A percentile compares a stretch with the other conserved stretches of the same genome.
Conservation (phyloP, 805 yeast species). For the Yamadazyma olivae region DNA sequence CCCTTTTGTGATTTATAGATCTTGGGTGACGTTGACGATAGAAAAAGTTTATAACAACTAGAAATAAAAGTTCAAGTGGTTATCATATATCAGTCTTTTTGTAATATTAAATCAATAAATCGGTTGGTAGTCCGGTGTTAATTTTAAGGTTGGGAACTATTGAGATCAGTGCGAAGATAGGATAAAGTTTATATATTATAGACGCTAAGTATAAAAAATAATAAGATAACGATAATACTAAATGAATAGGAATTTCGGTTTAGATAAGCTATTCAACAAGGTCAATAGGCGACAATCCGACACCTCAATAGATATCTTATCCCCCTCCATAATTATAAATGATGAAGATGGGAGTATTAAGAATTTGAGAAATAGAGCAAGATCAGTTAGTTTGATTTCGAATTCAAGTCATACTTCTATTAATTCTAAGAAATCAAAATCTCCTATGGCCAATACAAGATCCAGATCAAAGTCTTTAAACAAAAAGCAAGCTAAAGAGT, state of each 20-base stretch:
- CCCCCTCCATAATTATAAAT: slow-evolving; percentile 4
- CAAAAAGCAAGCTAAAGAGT: slow-evolving; percentile 32
- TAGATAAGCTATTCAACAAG: slow-evolving; percentile 13
- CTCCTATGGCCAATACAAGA: slow-evolving; percentile 2
- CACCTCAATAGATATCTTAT: slow-evolving; percentile 9
- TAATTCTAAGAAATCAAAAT: slow-evolving; percentile 4
- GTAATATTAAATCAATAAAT: no score
- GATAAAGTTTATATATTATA: no score
- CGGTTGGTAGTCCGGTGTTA: no score
- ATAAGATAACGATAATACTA: no score
- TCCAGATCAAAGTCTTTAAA: slow-evolving; percentile 14
- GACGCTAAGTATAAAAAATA: no score
- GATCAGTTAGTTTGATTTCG: slow-evolving; percentile 11
- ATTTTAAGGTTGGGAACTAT: no score
- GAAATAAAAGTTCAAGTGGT: no score
- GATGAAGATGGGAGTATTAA: slow-evolving; percentile 3
- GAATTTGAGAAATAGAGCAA: slow-evolving; percentile 8
- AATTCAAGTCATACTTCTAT: slow-evolving; percentile 5
- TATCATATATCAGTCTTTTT: no score
- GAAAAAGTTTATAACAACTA: no score
- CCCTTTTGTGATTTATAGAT: no score
- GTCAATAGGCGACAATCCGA: slow-evolving; percentile 17
- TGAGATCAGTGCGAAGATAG: no score
- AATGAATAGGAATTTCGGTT: slow-evolving; percentile 5
- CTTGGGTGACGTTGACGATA: no score